Conservation (phyloP, 371 early-diverging fungal species). For the Ordospora colligata region DNA sequence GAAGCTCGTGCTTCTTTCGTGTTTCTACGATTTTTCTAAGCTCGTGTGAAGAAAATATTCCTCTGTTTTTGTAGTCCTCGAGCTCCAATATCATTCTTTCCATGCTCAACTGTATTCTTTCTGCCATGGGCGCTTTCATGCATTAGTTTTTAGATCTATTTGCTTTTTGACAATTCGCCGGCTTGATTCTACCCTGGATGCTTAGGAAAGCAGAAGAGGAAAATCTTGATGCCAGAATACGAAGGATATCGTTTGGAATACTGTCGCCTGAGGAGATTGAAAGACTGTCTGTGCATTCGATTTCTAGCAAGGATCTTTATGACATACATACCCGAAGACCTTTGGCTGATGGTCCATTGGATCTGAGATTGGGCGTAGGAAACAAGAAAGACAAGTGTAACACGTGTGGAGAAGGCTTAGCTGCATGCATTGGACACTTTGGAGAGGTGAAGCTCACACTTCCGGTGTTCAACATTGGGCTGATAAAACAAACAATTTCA, state of each 20-base stretch:
- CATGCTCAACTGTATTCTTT: constrained; percentile 29
- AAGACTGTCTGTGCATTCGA: constrained; percentile 38
- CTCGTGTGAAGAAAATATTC: constrained; percentile 33
- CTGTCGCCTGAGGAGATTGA: constrained; percentile 40
- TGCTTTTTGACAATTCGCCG: not conserved
- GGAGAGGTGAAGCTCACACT: constrained; percentile 80
- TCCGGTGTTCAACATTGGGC: constrained; percentile 95
- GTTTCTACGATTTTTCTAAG: constrained; percentile 34
- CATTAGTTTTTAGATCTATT: not conserved
- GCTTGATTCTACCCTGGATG: not conserved
- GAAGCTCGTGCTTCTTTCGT: constrained; percentile 29
- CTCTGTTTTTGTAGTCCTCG: constrained; percentile 36
- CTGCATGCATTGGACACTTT: constrained; percentile 93
- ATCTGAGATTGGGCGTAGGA: constrained; percentile 60
- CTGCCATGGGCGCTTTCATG: constrained; percentile 30
- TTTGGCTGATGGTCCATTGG: constrained; percentile 48
- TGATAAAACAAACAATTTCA: constrained; percentile 73
- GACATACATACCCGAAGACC: constrained; percentile 62
- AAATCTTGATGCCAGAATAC: constrained; percentile 1
- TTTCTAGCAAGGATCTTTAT: constrained; percentile 54
- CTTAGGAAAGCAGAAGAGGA: constrained; percentile 1
- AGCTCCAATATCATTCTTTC: constrained; percentile 50
- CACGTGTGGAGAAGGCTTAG: constrained; percentile 76
- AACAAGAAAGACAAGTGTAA: constrained; percentile 72
- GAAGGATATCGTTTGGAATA: constrained; percentile 46